phyloP scores from a whole-genome alignment of 1,284 basidiomycete genomes.

The Rhodotorula sp. region DNA sequence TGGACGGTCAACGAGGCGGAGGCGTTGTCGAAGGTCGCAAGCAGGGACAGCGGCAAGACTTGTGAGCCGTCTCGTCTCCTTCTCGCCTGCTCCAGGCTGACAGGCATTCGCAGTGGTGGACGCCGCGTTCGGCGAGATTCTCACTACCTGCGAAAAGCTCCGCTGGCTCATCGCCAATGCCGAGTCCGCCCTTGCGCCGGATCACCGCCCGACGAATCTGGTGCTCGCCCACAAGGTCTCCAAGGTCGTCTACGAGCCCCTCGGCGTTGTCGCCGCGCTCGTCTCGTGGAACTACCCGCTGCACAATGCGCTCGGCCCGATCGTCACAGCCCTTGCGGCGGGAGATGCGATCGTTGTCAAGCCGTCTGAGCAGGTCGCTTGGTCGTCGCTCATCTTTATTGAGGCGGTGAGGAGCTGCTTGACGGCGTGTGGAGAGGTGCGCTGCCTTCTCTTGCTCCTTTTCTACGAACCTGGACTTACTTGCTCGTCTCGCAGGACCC shows the following conservation, averaged over 20 bases:
- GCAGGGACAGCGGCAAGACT: conserved; percentile 94
- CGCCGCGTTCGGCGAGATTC: conserved; percentile 82
- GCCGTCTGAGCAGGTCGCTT: conserved; percentile 78
- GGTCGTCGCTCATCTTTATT: conserved; percentile 80
- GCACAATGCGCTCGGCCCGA: conserved; percentile 87
- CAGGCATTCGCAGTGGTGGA: conserved; percentile 67
- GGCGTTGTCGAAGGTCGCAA: conserved; percentile 80
- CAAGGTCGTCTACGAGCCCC: conserved; percentile 81
- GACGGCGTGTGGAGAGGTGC: conserved; percentile 62
- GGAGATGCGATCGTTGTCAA: conserved; percentile 91
- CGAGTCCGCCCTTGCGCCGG: conserved; percentile 69
- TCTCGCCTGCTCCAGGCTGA: not conserved
- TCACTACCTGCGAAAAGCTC: conserved; percentile 79
- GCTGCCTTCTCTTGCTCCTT: conserved; percentile 38
- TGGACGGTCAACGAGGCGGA: conserved; percentile 91
- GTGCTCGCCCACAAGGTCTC: conserved; percentile 79
- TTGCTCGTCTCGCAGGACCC: conserved; percentile 56
- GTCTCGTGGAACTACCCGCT: conserved; percentile 60
- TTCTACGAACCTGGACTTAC: not conserved
- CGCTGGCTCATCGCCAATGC: conserved; percentile 77
- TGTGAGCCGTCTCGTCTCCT: conserved; percentile 59
- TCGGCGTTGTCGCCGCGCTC: conserved; percentile 89
- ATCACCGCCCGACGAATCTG: conserved; percentile 69
- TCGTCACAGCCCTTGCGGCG: conserved; percentile 82
- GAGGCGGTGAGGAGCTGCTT: conserved; percentile 73